Percentiles rank a stretch among this genome's conserved stretches.
These are phyloP conservation scores for Flaveria bidentis DNA, from an alignment of 129 eudicot species.

Conservation along the genomic window DNA sequence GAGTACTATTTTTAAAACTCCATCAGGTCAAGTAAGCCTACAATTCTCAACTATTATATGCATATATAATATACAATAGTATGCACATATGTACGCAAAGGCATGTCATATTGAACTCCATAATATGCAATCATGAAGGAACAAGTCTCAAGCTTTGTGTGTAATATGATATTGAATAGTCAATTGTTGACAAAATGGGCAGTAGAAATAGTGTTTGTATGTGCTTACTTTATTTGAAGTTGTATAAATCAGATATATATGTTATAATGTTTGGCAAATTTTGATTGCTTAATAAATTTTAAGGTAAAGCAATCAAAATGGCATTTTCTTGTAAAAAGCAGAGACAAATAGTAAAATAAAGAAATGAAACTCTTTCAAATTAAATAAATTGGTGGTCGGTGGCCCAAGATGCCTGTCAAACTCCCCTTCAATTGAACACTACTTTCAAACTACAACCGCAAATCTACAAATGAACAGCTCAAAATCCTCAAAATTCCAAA, in stretches of 20 bases:
- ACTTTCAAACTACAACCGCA: no score
- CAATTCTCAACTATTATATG: background rate
- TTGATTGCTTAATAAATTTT: no score
- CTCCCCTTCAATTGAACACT: no score
- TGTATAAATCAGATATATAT: background rate
- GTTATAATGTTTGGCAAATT: background rate
- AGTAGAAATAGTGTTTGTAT: background rate
- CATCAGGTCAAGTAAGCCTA: background rate
- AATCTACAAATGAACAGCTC: no score
- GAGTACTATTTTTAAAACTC: constrained; percentile 6
- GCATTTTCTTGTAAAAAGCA: background rate
- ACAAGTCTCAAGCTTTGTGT: background rate
- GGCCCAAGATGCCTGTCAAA: no score
- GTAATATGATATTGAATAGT: background rate
- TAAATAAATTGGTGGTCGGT: no score
- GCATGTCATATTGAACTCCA: background rate
- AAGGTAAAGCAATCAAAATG: background rate
- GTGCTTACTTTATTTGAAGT: constrained; percentile 1
- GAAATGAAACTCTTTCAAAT: background rate
- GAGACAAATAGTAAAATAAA: background rate
- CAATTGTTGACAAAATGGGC: background rate
- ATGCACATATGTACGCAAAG: background rate
- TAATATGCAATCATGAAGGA: background rate
- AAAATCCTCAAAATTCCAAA: no score
- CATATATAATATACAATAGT: background rate